phyloP scores from a whole-genome alignment of 306 rosid species.

The Cercis canadensis region DNA sequence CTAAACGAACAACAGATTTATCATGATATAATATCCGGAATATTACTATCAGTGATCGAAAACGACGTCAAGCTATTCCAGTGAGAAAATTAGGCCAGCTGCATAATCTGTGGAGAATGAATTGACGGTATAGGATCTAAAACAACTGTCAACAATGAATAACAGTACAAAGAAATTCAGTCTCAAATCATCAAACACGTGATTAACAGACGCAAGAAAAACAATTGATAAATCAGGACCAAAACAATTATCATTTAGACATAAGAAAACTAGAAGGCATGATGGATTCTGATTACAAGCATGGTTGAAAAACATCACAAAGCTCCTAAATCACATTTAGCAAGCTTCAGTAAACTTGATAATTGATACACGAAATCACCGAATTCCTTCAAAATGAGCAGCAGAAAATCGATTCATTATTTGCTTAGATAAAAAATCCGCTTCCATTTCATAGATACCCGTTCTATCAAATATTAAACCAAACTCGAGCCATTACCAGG shows the following conservation, averaged over 20 bases:
- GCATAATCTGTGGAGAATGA: too few species aligned
- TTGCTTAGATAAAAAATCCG: too few species aligned
- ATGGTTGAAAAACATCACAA: neutral
- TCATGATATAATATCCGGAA: too few species aligned
- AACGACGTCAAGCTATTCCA: too few species aligned
- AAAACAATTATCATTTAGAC: neutral
- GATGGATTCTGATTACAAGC: neutral
- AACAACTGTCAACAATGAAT: neutral
- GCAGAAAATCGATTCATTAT: neutral
- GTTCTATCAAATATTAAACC: neutral
- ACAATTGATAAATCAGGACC: neutral
- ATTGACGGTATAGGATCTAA: neutral
- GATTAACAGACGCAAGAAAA: neutral
- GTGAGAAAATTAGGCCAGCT: too few species aligned
- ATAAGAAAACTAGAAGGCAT: neutral
- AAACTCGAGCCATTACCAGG: too few species aligned
- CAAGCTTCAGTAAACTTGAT: too few species aligned
- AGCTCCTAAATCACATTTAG: too few species aligned
- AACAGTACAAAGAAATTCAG: neutral
- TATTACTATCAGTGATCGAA: too few species aligned
- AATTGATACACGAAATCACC: too few species aligned
- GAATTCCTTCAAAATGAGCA: neutral
- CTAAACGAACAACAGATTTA: too few species aligned
- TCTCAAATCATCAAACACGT: neutral
- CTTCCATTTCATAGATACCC: too few species aligned